phyloP scores from a whole-genome alignment of 768 basidiomycete species.

The Russula foetens region DNA sequence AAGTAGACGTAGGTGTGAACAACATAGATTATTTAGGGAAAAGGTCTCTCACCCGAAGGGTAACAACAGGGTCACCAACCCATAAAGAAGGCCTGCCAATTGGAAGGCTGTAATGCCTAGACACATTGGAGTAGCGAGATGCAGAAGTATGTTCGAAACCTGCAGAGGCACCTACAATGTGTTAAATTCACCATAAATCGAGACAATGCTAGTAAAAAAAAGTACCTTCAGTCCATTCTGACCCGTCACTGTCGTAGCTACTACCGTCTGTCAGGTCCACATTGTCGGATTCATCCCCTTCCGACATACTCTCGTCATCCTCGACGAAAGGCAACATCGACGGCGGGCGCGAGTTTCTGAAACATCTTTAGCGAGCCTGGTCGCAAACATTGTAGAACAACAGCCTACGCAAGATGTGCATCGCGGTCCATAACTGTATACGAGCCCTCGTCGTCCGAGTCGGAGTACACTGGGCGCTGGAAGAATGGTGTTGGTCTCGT shows the following conservation, averaged over 20 bases:
- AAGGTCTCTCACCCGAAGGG: conserved; percentile 24
- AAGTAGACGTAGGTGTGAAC: not conserved
- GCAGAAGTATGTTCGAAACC: not conserved
- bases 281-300: conserved; percentile 75
- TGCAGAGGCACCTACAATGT: not conserved
- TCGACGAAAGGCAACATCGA: conserved; percentile 29
- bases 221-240: conserved; percentile 44
- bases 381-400: not conserved
- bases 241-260: conserved; percentile 32
- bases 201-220: conserved; percentile 1
- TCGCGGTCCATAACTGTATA: conserved; percentile 63
- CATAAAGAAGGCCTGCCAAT: conserved; percentile 34
- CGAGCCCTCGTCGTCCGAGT: conserved; percentile 58
- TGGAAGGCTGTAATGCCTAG: conserved; percentile 39
- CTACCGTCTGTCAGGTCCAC: conserved; percentile 53
- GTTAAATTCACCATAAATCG: not conserved
- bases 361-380: not conserved
- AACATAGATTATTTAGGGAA: not conserved
- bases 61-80: conserved; percentile 39
- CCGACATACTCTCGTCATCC: conserved; percentile 46
- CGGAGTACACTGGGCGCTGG: conserved; percentile 30
- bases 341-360: conserved; percentile 46
- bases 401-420: conserved; percentile 57
- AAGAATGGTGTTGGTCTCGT: conserved; percentile 12
- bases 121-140: conserved; percentile 39